These are phyloP conservation scores for Austroboletus niveus DNA, from an alignment of 1,284 basidiomycete genomes.

Conservation along the genomic window DNA sequence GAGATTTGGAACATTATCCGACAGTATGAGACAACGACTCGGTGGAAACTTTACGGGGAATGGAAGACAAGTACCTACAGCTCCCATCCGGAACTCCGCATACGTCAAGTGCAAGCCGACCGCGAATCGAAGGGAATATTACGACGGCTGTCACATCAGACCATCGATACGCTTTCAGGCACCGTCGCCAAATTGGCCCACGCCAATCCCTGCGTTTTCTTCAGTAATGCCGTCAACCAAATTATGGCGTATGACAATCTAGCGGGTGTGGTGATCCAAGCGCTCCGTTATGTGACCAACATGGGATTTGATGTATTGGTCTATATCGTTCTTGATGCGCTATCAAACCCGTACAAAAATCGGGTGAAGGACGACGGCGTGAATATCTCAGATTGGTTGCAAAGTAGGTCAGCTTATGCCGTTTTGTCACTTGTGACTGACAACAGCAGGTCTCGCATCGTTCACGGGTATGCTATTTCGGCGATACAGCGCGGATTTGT, in stretches of 20 bases:
- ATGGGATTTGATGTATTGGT: conserved; percentile 95
- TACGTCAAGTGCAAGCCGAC: conserved; percentile 70
- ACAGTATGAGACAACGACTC: conserved; percentile 73
- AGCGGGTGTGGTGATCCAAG: conserved; percentile 86
- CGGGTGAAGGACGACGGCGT: conserved; percentile 92
- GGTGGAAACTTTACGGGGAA: conserved; percentile 93
- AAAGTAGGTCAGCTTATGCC: conserved; percentile 59
- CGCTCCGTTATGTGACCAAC: conserved; percentile 85
- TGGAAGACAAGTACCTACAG: conserved; percentile 80
- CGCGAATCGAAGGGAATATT: conserved; percentile 80
- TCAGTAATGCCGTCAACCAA: conserved; percentile 87
- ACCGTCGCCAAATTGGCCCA: conserved; percentile 94
- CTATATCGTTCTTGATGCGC: conserved; percentile 85
- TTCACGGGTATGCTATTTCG: conserved; percentile 93
- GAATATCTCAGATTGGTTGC: conserved; percentile 90
- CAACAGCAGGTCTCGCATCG: conserved; percentile 72
- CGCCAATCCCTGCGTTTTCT: conserved; percentile 91
- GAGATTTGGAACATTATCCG: conserved; percentile 87
- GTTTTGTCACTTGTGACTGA: conserved; percentile 9
- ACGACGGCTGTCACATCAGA: conserved; percentile 79
- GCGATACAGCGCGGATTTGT: conserved; percentile 81
- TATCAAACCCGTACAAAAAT: conserved; percentile 83
- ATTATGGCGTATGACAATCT: conserved; percentile 98
- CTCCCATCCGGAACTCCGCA: conserved; percentile 71
- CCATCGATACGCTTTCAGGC: conserved; percentile 79